phyloP scores from a whole-genome alignment of 352 stramenopile species.

The Globisporangium canariense region DNA sequence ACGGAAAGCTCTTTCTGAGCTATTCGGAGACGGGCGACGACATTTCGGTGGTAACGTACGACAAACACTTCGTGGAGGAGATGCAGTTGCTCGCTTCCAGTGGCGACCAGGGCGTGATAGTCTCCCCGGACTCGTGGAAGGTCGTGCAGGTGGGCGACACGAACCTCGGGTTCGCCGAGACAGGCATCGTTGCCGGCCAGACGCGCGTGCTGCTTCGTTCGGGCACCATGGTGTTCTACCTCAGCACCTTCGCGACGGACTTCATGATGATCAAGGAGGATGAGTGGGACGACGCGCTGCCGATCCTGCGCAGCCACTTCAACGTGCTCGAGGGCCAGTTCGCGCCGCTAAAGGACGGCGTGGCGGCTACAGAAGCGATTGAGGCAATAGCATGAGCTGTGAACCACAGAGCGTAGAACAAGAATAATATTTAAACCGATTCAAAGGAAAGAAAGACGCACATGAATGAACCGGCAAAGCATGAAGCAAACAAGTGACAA shows the following conservation, averaged over 20 bases:
- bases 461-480: background rate
- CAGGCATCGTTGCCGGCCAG: constrained; percentile 61
- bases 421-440: constrained; percentile 2
- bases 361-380: background rate
- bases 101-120: constrained; percentile 45
- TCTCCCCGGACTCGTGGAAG: constrained; percentile 61
- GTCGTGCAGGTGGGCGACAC: constrained; percentile 63
- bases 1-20: constrained; percentile 42
- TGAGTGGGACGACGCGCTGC: constrained; percentile 52
- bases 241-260: constrained; percentile 68
- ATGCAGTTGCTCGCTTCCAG: constrained; percentile 31
- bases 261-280: constrained; percentile 76
- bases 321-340: constrained; percentile 40
- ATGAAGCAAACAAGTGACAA: background rate
- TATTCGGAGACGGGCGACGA: constrained; percentile 61
- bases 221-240: constrained; percentile 63
- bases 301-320: constrained; percentile 45
- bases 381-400: background rate
- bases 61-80: constrained; percentile 36
- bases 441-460: background rate
- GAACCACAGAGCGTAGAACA: background rate
- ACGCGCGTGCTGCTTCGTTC: constrained; percentile 54
- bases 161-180: constrained; percentile 56
- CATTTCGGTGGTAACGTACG: constrained; percentile 55
- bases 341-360: constrained; percentile 22